Evolutionary conservation across 345 rosid genomes (phyloP).

Genomic region (Brassica juncea): DNA sequence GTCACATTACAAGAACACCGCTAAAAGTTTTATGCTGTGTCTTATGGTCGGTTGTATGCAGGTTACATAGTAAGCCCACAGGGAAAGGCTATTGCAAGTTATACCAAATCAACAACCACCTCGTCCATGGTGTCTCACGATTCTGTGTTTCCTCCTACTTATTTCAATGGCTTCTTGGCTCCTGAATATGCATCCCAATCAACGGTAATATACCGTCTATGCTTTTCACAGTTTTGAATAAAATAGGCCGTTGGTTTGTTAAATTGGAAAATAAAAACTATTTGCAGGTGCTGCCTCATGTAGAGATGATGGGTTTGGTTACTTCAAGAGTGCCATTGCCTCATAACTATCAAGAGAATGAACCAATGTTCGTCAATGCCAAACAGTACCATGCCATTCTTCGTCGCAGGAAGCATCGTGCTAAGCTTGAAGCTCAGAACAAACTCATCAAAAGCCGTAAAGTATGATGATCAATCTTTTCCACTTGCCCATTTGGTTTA

Average conservation of each 20-base stretch:
- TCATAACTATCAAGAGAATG: conserved; percentile 53
- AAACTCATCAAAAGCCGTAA: conserved; percentile 63
- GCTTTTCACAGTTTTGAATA: background rate
- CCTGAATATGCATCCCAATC: conserved; percentile 51
- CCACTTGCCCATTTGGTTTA: background rate
- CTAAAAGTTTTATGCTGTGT: background rate
- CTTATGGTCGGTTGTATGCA: conserved; percentile 8
- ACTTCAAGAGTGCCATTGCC: conserved; percentile 71
- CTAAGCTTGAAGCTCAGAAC: conserved; percentile 84
- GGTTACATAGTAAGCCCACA: conserved; percentile 30
- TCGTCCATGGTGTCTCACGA: conserved; percentile 53
- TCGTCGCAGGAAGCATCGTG: conserved; percentile 76
- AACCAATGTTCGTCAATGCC: conserved; percentile 73
- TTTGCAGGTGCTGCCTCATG: conserved; percentile 49
- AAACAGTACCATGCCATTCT: conserved; percentile 90
- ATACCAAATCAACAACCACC: conserved; percentile 32
- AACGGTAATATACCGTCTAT: conserved; percentile 41
- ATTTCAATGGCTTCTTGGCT: conserved; percentile 47
- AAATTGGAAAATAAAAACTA: background rate
- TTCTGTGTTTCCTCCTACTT: conserved; percentile 37
- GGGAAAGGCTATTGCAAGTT: conserved; percentile 45
- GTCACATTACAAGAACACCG: background rate
- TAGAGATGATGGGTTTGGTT: conserved; percentile 51
- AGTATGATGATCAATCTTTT: conserved; percentile 45
- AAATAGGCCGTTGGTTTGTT: background rate